Percentiles rank a stretch among this genome's conserved stretches.
Evolutionary conservation across 768 basidiomycete species (phyloP).

Genomic region (Tubosaeta sp.): DNA sequence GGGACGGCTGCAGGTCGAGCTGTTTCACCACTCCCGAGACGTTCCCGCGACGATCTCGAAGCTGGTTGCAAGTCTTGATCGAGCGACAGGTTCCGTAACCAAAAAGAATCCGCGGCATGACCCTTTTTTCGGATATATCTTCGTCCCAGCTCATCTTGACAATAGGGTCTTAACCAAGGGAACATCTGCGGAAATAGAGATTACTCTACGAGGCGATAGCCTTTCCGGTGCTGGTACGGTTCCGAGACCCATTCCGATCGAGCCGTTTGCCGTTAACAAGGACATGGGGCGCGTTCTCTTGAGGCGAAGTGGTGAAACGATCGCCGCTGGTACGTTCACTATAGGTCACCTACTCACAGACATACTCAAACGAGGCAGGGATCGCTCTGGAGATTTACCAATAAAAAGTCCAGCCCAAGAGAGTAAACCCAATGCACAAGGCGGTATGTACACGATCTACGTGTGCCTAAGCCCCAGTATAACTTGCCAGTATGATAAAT

Average conservation of each 20-base stretch:
- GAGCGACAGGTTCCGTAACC: conserved; percentile 64
- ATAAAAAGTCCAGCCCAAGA: conserved; percentile 14
- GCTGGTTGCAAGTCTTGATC: conserved; percentile 75
- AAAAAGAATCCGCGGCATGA: conserved; percentile 77
- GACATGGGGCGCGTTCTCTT: conserved; percentile 94
- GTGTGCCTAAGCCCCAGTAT: conserved; percentile 7
- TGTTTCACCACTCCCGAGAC: conserved; percentile 93
- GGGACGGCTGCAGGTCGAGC: conserved; percentile 58
- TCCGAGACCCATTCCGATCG: conserved; percentile 71
- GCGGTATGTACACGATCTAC: conserved; percentile 18
- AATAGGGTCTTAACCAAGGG: conserved; percentile 81
- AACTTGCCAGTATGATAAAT: conserved; percentile 17
- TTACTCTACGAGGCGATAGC: conserved; percentile 61
- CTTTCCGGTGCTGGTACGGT: conserved; percentile 43
- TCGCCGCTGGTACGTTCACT: conserved; percentile 69
- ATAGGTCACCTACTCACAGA: background rate
- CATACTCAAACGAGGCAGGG: conserved; percentile 30
- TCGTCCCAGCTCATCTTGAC: conserved; percentile 3
- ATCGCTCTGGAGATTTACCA: conserved; percentile 40
- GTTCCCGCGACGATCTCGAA: conserved; percentile 86
- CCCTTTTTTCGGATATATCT: background rate
- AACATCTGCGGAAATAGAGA: conserved; percentile 79
- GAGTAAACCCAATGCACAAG: background rate
- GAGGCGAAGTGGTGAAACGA: conserved; percentile 87
- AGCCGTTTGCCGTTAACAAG: conserved; percentile 84